These are phyloP conservation scores for Phytophthora litchii DNA, from an alignment of 352 stramenopile species.

Conservation along the genomic window DNA sequence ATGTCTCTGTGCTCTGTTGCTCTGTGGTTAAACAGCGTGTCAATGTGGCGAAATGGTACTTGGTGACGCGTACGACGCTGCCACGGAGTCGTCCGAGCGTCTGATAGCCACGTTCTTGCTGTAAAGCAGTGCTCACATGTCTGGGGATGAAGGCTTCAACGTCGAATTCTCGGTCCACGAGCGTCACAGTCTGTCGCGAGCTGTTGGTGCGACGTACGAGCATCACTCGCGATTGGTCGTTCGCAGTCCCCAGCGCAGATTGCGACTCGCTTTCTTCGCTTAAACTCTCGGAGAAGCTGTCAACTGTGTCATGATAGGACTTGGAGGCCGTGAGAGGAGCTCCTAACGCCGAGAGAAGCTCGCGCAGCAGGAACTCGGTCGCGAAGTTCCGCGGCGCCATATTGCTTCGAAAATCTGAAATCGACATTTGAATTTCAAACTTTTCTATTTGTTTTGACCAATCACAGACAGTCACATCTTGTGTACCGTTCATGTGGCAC, in stretches of 20 bases:
- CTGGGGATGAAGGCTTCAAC: conserved; percentile 58
- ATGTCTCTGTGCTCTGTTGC: conserved; percentile 13
- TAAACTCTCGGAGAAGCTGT: conserved; percentile 45
- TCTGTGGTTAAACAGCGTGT: conserved; percentile 36
- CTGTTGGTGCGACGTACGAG: conserved; percentile 55
- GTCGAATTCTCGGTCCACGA: conserved; percentile 56
- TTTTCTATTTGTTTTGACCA: conserved; percentile 12
- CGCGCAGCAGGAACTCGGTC: conserved; percentile 60
- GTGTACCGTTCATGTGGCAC: too few species aligned
- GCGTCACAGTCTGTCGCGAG: conserved; percentile 41
- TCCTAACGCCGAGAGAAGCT: conserved; percentile 60
- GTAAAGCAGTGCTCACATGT: conserved; percentile 25
- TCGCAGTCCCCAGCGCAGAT: neutral
- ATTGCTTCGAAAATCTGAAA: neutral
- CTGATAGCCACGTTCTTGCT: conserved; percentile 32
- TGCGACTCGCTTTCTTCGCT: conserved; percentile 73
- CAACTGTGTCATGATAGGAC: neutral
- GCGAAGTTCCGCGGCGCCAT: conserved; percentile 35
- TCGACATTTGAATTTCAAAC: conserved; percentile 6
- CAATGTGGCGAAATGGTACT: conserved; percentile 67
- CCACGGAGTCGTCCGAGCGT: conserved; percentile 51
- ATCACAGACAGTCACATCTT: neutral
- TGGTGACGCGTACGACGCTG: conserved; percentile 56
- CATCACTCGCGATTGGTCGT: conserved; percentile 47
- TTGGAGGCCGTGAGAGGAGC: conserved; percentile 1